Conservation (phyloP, 257 asterid species). For the Verbena officinalis region DNA sequence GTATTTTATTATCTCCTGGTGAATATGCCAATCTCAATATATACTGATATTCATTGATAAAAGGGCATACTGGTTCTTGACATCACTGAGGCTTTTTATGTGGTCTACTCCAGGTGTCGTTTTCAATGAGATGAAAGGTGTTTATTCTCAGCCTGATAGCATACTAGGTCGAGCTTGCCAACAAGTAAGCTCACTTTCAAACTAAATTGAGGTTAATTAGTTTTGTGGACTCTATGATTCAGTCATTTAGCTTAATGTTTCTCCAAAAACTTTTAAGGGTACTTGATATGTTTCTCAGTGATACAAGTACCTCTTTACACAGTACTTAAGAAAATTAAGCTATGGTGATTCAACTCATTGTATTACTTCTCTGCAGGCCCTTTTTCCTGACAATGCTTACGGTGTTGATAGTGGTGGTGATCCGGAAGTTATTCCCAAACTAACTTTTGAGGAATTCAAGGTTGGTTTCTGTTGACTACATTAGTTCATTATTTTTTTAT, state of each 20-base stretch:
- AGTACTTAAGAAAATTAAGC: background rate
- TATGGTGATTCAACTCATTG: slow-evolving; percentile 14
- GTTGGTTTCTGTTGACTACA: slow-evolving; percentile 41
- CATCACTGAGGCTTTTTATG: slow-evolving; percentile 27
- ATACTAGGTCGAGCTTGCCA: slow-evolving; percentile 89
- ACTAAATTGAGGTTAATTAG: slow-evolving; percentile 18
- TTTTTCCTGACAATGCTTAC: slow-evolving; percentile 88
- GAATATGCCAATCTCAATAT: slow-evolving; percentile 6
- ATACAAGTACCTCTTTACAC: background rate
- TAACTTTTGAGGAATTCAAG: slow-evolving; percentile 90
- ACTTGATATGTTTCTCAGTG: slow-evolving; percentile 1
- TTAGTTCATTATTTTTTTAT: background rate
- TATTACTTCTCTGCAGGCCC: slow-evolving; percentile 61
- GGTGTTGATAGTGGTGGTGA: slow-evolving; percentile 99
- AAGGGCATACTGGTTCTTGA: slow-evolving; percentile 17
- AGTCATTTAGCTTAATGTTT: slow-evolving; percentile 1
- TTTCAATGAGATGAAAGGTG: slow-evolving; percentile 99
- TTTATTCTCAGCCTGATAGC: slow-evolving; percentile 99
- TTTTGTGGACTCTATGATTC: slow-evolving; percentile 8
- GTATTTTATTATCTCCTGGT: slow-evolving; percentile 4
- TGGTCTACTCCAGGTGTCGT: slow-evolving; percentile 73
- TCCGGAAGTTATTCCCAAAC: slow-evolving; percentile 90
- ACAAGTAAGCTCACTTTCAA: slow-evolving; percentile 56
- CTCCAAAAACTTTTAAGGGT: slow-evolving; percentile 3
- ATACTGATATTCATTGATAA: slow-evolving; percentile 5